Evolutionary conservation across 768 basidiomycete genomes (phyloP).

Genomic region (Serendipita vermifera): DNA sequence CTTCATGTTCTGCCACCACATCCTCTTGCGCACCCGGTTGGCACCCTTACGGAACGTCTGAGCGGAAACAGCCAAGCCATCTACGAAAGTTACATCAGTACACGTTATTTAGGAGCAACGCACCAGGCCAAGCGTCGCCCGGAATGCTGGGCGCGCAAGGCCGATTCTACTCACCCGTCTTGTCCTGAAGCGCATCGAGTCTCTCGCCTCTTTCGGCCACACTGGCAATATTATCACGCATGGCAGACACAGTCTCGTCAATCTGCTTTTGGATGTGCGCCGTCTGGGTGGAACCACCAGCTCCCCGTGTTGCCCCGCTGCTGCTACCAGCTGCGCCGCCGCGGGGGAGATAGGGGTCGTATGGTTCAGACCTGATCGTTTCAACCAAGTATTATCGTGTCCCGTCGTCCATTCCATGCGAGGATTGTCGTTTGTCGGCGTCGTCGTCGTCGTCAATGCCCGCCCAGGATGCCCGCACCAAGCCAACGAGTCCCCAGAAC

Average conservation of each 20-base stretch:
- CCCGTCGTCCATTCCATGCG: slow-evolving; percentile 77
- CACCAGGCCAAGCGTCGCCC: too few species aligned
- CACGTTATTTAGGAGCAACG: too few species aligned
- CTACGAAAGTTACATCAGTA: slow-evolving; percentile 31
- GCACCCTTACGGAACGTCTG: slow-evolving; percentile 97
- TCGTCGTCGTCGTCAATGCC: slow-evolving; percentile 23
- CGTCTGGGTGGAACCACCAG: slow-evolving; percentile 58
- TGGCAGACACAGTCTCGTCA: slow-evolving; percentile 92
- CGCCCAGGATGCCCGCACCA: slow-evolving; percentile 18
- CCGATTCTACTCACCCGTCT: slow-evolving; percentile 94
- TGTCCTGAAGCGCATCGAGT: slow-evolving; percentile 89
- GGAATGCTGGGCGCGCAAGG: too few species aligned
- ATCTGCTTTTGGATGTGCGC: slow-evolving; percentile 94
- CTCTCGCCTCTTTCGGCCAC: slow-evolving; percentile 92
- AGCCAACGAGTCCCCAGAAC: slow-evolving; percentile 27
- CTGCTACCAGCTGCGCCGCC: slow-evolving; percentile 48
- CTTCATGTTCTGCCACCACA: slow-evolving; percentile 99
- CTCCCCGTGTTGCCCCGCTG: slow-evolving; percentile 34
- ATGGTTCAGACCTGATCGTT: slow-evolving; percentile 77
- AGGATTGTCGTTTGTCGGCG: slow-evolving; percentile 29
- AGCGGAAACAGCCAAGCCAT: slow-evolving; percentile 95
- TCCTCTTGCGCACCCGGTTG: slow-evolving; percentile 94
- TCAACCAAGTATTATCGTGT: slow-evolving; percentile 45
- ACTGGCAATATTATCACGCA: slow-evolving; percentile 96
- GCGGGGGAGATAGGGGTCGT: slow-evolving; percentile 95